Percentiles rank a stretch among this genome's conserved stretches.
These are phyloP conservation scores for Evernia prunastri DNA, from an alignment of 495 filamentous ascomycete genomes.

Conservation along the genomic window DNA sequence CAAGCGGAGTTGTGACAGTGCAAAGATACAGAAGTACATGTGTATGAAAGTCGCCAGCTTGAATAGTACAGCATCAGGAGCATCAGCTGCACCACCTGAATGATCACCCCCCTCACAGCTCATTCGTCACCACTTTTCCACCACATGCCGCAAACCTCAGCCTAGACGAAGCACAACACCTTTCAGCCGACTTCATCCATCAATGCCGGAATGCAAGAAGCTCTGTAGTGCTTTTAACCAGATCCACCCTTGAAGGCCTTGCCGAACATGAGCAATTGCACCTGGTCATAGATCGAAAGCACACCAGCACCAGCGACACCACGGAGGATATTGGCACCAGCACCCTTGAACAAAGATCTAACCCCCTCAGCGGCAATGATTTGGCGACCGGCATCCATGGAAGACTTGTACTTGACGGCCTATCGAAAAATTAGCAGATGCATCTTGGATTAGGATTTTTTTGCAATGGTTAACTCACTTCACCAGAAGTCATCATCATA, in stretches of 20 bases:
- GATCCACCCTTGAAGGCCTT: slow-evolving; percentile 97
- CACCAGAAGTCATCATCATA: slow-evolving; percentile 99
- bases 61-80: slow-evolving; percentile 30
- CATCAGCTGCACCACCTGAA: slow-evolving; percentile 27
- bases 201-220: slow-evolving; percentile 17
- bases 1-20: slow-evolving; percentile 26
- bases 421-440: slow-evolving; percentile 30
- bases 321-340: slow-evolving; percentile 99
- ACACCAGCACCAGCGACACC: slow-evolving; percentile 99
- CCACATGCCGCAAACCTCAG: slow-evolving; percentile 8
- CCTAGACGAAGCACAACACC: slow-evolving; percentile 16
- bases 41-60: slow-evolving; percentile 26
- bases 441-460: background rate
- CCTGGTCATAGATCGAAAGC: slow-evolving; percentile 99
- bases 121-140: slow-evolving; percentile 9
- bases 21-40: slow-evolving; percentile 30
- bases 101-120: slow-evolving; percentile 23
- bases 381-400: slow-evolving; percentile 88
- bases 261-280: slow-evolving; percentile 96
- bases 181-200: slow-evolving; percentile 18
- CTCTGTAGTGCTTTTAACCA: slow-evolving; percentile 52
- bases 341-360: slow-evolving; percentile 99
- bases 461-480: slow-evolving; percentile 43
- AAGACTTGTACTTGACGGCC: slow-evolving; percentile 99
- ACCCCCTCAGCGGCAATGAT: slow-evolving; percentile 96